Evolutionary conservation across 768 basidiomycete species (phyloP).

Genomic region (Macrocybe gigantea): DNA sequence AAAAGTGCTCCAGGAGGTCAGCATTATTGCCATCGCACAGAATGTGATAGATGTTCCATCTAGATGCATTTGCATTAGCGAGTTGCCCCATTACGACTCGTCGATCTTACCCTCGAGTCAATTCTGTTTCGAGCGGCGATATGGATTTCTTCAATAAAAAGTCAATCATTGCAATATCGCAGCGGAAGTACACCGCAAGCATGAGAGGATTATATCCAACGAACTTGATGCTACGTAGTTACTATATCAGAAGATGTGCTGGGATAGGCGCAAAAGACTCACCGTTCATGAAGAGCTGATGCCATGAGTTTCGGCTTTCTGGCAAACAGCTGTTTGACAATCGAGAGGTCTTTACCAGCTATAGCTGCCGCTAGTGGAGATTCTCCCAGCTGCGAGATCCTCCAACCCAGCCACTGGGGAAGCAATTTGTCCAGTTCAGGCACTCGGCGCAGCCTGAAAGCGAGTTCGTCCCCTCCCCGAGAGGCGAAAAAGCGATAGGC

Average conservation of each 20-base stretch:
- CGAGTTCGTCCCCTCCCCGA: slow-evolving; percentile 33
- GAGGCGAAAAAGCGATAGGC: slow-evolving; percentile 48
- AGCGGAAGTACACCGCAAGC: slow-evolving; percentile 29
- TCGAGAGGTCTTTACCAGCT: slow-evolving; percentile 25
- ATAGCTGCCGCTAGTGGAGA: slow-evolving; percentile 45
- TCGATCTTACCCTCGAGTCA: slow-evolving; percentile 32
- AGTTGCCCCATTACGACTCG: background rate
- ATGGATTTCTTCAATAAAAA: slow-evolving; percentile 43
- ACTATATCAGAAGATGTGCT: slow-evolving; percentile 2
- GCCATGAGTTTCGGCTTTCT: slow-evolving; percentile 36
- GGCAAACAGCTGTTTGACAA: slow-evolving; percentile 39
- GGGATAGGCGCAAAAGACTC: slow-evolving; percentile 9
- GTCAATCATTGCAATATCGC: slow-evolving; percentile 33
- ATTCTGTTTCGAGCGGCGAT: slow-evolving; percentile 37
- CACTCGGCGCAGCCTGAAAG: slow-evolving; percentile 34
- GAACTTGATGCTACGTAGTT: slow-evolving; percentile 35
- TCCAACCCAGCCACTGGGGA: slow-evolving; percentile 49
- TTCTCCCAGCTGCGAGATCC: slow-evolving; percentile 39
- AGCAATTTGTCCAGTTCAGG: slow-evolving; percentile 34
- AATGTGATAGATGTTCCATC: slow-evolving; percentile 55
- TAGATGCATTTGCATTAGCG: slow-evolving; percentile 14
- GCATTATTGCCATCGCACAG: slow-evolving; percentile 23
- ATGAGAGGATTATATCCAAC: slow-evolving; percentile 38
- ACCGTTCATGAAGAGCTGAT: slow-evolving; percentile 38
- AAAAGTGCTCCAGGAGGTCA: slow-evolving; percentile 33